These are phyloP conservation scores for Astrothelium subdiscretum DNA, from an alignment of 495 filamentous ascomycete genomes.

Conservation along the genomic window DNA sequence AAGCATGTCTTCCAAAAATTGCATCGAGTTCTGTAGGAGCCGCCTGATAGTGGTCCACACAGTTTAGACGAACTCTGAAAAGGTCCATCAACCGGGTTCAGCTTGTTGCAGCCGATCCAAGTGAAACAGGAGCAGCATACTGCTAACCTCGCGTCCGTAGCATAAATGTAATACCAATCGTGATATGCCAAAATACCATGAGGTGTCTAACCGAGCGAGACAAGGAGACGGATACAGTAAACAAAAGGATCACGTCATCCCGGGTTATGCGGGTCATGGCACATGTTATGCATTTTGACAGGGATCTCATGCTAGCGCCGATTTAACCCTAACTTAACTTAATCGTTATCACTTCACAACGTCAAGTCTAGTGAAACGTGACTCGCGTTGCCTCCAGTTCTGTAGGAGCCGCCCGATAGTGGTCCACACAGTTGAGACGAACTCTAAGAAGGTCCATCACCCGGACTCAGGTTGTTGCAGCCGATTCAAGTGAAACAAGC, in stretches of 20 bases:
- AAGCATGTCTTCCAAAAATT: constrained; percentile 48
- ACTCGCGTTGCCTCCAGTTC: constrained; percentile 78
- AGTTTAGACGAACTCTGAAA: constrained; percentile 80
- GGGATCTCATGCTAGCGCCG: neutral
- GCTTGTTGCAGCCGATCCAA: constrained; percentile 9
- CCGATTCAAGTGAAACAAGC: too few species aligned
- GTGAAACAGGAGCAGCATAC: neutral
- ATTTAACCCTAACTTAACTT: neutral
- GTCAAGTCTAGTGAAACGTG: too few species aligned
- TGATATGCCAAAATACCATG: too few species aligned
- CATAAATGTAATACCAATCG: too few species aligned
- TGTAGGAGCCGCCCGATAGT: constrained; percentile 71
- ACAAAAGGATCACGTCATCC: neutral
- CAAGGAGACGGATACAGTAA: neutral
- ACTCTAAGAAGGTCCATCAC: constrained; percentile 51
- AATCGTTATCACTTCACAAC: too few species aligned
- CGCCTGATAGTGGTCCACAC: constrained; percentile 85
- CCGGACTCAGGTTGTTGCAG: neutral
- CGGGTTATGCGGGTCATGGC: neutral
- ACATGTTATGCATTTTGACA: neutral
- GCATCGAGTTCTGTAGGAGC: constrained; percentile 73
- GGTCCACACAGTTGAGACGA: constrained; percentile 87
- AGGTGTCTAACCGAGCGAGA: neutral
- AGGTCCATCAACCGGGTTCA: constrained; percentile 25
- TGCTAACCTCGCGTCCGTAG: too few species aligned